These are phyloP conservation scores for Phoma herbarum DNA, from an alignment of 2,329 filamentous ascomycete species.

Conservation along the genomic window DNA sequence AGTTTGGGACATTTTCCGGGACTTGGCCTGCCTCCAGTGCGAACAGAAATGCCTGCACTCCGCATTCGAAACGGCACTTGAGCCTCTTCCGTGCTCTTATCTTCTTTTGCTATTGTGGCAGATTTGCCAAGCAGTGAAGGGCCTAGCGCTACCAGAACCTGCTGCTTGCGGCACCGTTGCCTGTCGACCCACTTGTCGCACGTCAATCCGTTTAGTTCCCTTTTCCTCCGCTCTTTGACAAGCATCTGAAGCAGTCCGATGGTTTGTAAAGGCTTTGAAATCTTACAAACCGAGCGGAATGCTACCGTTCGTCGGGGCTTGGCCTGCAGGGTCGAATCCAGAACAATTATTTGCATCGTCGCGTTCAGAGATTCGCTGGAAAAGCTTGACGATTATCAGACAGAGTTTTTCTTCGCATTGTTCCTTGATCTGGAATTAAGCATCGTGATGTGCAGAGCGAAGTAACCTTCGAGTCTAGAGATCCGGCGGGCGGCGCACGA, in stretches of 20 bases:
- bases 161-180: conserved; percentile 7
- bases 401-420: neutral
- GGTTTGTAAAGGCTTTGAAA: conserved; percentile 7
- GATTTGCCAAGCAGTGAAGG: conserved; percentile 9
- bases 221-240: neutral
- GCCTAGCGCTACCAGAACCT: conserved; percentile 4
- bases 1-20: neutral
- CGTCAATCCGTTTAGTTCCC: conserved; percentile 10
- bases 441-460: neutral
- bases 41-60: neutral
- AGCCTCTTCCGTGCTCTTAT: neutral
- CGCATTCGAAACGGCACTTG: neutral
- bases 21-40: neutral
- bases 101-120: conserved; percentile 2
- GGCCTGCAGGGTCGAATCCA: neutral
- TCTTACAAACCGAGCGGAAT: conserved; percentile 16
- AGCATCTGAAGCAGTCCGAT: conserved; percentile 1
- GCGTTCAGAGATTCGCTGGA: neutral
- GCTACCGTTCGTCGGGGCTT: conserved; percentile 1
- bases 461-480: neutral
- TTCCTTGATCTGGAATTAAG: neutral
- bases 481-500: neutral
- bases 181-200: conserved; percentile 13
- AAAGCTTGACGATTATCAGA: neutral
- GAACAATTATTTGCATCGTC: neutral